Conservation (phyloP, 768 basidiomycete genomes). For the Kwoniella bestiolae region DNA sequence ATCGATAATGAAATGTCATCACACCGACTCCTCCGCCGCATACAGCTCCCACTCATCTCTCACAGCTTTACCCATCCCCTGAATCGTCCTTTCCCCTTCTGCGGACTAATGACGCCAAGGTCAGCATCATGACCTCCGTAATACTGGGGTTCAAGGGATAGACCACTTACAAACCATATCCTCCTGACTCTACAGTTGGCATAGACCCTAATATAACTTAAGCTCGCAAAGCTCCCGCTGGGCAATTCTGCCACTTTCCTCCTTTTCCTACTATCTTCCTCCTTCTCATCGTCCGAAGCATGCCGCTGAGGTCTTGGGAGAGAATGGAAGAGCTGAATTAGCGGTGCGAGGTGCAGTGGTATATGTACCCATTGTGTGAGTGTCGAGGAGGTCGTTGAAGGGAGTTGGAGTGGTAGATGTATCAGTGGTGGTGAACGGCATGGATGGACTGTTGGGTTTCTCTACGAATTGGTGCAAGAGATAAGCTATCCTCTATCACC, state of each 20-base stretch:
- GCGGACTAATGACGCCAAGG: constrained; percentile 25
- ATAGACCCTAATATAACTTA: constrained; percentile 51
- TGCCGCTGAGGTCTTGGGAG: constrained; percentile 25
- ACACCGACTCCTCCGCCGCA: constrained; percentile 21
- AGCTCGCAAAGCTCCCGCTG: constrained; percentile 28
- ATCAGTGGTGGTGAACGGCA: constrained; percentile 39
- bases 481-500: neutral
- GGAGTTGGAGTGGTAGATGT: constrained; percentile 49
- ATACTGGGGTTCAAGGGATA: no score
- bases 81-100: constrained; percentile 40
- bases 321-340: constrained; percentile 45
- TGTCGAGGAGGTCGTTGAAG: constrained; percentile 20
- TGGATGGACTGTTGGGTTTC: constrained; percentile 34
- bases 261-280: constrained; percentile 10
- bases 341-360: constrained; percentile 31
- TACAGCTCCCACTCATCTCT: constrained; percentile 47
- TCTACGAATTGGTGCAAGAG: constrained; percentile 17
- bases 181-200: constrained; percentile 53
- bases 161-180: constrained; percentile 53
- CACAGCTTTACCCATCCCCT: constrained; percentile 27
- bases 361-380: constrained; percentile 52
- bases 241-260: constrained; percentile 33
- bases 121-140: no score
- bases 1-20: neutral
- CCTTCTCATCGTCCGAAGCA: constrained; percentile 4